These are phyloP conservation scores for Entonaema liquescens DNA, from an alignment of 495 filamentous ascomycete genomes.

Conservation along the genomic window DNA sequence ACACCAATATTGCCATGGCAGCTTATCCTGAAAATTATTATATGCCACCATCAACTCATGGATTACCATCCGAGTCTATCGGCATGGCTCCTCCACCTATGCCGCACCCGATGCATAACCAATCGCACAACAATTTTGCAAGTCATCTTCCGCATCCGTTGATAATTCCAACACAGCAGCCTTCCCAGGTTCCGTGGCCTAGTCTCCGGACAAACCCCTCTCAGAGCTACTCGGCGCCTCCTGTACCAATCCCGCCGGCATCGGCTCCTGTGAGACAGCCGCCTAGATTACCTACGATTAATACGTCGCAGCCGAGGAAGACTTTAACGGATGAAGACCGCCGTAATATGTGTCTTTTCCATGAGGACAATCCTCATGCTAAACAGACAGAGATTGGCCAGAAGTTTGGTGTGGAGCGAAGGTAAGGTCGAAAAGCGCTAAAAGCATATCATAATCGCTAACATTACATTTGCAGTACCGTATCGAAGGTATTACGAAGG, in stretches of 20 bases:
- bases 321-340: constrained; percentile 94
- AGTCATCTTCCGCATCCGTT: constrained; percentile 57
- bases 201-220: constrained; percentile 71
- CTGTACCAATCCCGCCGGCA: constrained; percentile 65
- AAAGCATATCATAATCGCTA: constrained; percentile 29
- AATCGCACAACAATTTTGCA: constrained; percentile 47
- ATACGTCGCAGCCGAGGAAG: constrained; percentile 74
- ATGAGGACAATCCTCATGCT: constrained; percentile 91
- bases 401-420: constrained; percentile 97
- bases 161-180: constrained; percentile 63
- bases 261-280: constrained; percentile 59
- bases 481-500: constrained; percentile 95
- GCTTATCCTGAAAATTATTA: constrained; percentile 55
- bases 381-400: constrained; percentile 99
- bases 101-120: constrained; percentile 48
- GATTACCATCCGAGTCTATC: constrained; percentile 57
- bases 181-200: constrained; percentile 72
- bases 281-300: constrained; percentile 56
- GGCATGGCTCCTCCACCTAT: constrained; percentile 55
- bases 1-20: constrained; percentile 57
- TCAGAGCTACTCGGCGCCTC: constrained; percentile 59
- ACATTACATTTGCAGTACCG: constrained; percentile 72
- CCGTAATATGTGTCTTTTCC: constrained; percentile 93
- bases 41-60: constrained; percentile 55
- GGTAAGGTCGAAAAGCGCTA: constrained; percentile 64